These are phyloP conservation scores for Podaxis carcinomalis DNA, from an alignment of 768 basidiomycete species.

Conservation along the genomic window DNA sequence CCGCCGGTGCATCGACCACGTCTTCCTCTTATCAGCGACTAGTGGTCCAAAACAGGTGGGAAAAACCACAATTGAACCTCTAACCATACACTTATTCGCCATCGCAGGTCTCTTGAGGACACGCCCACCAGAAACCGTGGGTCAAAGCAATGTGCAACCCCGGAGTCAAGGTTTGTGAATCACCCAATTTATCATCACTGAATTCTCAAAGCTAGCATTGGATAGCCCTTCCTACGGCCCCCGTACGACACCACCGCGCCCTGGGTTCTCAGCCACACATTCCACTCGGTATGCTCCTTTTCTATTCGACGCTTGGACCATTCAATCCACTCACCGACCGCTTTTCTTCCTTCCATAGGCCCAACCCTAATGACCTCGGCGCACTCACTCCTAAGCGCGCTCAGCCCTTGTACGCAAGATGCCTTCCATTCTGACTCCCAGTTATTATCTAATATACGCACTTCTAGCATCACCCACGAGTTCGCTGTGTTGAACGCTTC, in stretches of 20 bases:
- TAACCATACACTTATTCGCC: not conserved
- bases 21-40: slow-evolving; percentile 7
- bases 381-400: not conserved
- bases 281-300: not conserved
- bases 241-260: slow-evolving; percentile 11
- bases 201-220: not conserved
- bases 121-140: slow-evolving; percentile 14
- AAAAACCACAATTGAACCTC: slow-evolving; percentile 4
- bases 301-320: not conserved
- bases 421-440: not conserved
- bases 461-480: not conserved
- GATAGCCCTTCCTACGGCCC: slow-evolving; percentile 20
- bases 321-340: not conserved
- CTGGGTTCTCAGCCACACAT: slow-evolving; percentile 13
- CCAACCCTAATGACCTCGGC: not conserved
- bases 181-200: not conserved
- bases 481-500: slow-evolving; percentile 18
- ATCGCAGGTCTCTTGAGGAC: slow-evolving; percentile 19
- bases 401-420: not conserved
- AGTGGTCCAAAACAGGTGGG: slow-evolving; percentile 15
- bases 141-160: slow-evolving; percentile 38
- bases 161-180: slow-evolving; percentile 40
- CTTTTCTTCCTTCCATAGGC: not conserved
- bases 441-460: not conserved
- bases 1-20: not conserved